These are phyloP conservation scores for Trametes meyenii DNA, from an alignment of 768 basidiomycete genomes.

Conservation along the genomic window DNA sequence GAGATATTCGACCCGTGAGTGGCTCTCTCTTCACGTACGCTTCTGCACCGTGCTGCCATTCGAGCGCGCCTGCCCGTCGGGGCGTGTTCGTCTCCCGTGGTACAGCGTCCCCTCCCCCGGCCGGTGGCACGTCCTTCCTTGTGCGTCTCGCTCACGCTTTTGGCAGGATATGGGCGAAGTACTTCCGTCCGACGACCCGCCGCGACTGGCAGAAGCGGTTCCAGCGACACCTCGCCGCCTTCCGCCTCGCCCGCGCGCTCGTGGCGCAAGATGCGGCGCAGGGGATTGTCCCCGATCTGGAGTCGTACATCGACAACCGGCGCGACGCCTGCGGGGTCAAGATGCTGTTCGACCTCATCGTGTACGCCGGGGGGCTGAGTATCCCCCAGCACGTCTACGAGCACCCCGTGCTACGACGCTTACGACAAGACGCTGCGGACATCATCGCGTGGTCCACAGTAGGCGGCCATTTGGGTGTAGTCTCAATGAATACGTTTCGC, in stretches of 20 bases:
- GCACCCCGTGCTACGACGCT: slow-evolving; percentile 32
- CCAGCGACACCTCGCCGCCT: slow-evolving; percentile 37
- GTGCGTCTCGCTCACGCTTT: not conserved
- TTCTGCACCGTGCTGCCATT: not conserved
- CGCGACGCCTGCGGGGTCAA: slow-evolving; percentile 52
- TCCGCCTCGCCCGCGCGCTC: slow-evolving; percentile 38
- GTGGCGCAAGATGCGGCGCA: slow-evolving; percentile 32
- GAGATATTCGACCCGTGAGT: slow-evolving; percentile 27
- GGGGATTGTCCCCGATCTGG: slow-evolving; percentile 42
- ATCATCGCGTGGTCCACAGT: slow-evolving; percentile 60
- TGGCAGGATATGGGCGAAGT: slow-evolving; percentile 42
- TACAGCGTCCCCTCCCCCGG: not conserved
- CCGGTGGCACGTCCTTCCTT: not conserved
- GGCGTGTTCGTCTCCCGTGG: slow-evolving; percentile 1
- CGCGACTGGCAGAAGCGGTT: slow-evolving; percentile 48
- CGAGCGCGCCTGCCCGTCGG: not conserved
- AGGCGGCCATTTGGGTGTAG: slow-evolving; percentile 18
- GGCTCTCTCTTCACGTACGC: not conserved
- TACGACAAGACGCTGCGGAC: slow-evolving; percentile 48
- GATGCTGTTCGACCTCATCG: slow-evolving; percentile 55
- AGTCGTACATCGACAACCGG: slow-evolving; percentile 49
- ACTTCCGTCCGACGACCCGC: slow-evolving; percentile 39
- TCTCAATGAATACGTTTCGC: slow-evolving; percentile 1
- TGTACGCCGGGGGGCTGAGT: slow-evolving; percentile 51
- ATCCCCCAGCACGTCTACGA: slow-evolving; percentile 37